These are phyloP conservation scores for Solanum lycopersicoides DNA, from an alignment of 257 asterid species.

Conservation along the genomic window DNA sequence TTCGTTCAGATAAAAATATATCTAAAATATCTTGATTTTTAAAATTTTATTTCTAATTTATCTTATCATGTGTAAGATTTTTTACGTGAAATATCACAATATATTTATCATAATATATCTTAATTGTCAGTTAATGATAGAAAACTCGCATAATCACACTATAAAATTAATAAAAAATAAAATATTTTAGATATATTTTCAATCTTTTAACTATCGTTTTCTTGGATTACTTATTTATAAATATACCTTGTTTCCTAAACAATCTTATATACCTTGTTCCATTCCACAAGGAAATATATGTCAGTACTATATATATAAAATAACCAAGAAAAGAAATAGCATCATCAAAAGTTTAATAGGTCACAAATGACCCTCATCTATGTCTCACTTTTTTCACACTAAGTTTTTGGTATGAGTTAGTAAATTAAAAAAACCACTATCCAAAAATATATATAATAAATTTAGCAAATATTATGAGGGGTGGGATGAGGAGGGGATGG, in stretches of 20 bases:
- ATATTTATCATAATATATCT: too few relatives aligned
- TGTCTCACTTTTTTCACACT: background rate
- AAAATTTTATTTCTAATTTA: too few relatives aligned
- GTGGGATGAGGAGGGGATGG: background rate
- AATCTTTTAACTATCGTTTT: background rate
- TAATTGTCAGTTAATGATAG: too few relatives aligned
- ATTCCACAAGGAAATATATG: background rate
- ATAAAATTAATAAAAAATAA: too few relatives aligned
- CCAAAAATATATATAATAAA: background rate
- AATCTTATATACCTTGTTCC: background rate
- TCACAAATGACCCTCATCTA: background rate
- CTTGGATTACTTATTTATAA: background rate
- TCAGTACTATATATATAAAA: background rate
- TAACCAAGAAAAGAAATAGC: background rate
- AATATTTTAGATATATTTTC: too few relatives aligned
- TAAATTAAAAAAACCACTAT: too few relatives aligned
- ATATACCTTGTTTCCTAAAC: background rate
- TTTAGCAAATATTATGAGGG: background rate
- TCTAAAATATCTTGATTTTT: too few relatives aligned
- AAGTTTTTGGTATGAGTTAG: background rate
- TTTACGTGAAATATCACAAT: too few relatives aligned
- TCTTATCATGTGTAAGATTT: too few relatives aligned
- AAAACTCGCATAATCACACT: fast-evolving
- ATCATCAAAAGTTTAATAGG: background rate
- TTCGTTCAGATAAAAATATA: too few relatives aligned